A percentile compares a stretch with the other conserved stretches of the same genome.
These are phyloP conservation scores for Withania somnifera DNA, from an alignment of 305 asterid genomes.

Conservation along the genomic window DNA sequence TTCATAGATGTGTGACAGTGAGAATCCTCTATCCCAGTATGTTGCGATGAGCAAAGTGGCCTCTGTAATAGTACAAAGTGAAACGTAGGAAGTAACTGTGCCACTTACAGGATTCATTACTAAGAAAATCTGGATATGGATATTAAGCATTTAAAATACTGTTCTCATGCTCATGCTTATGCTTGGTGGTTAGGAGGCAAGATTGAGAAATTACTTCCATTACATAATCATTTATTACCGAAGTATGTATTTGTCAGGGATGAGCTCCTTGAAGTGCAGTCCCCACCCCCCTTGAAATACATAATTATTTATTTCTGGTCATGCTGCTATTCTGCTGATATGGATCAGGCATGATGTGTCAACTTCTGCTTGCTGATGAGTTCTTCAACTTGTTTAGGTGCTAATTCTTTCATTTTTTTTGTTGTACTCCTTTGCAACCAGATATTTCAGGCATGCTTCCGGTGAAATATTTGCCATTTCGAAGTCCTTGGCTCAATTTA, in stretches of 20 bases:
- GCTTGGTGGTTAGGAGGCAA: background rate
- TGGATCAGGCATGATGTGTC: background rate
- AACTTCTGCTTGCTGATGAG: background rate
- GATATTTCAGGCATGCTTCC: constrained; percentile 86
- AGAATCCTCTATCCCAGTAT: background rate
- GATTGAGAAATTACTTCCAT: background rate
- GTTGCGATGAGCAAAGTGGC: background rate
- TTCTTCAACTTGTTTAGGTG: background rate
- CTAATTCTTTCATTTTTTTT: background rate
- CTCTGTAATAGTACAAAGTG: background rate
- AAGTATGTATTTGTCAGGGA: background rate
- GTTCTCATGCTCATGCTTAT: background rate
- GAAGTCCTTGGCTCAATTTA: constrained; percentile 56
- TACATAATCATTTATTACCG: background rate
- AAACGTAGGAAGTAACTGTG: background rate
- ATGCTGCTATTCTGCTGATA: background rate
- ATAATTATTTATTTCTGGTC: no score
- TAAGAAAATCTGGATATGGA: background rate
- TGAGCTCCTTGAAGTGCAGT: background rate
- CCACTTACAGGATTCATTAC: background rate
- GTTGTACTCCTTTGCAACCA: constrained; percentile 10
- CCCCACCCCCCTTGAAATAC: background rate
- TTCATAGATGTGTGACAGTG: background rate
- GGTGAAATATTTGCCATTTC: constrained; percentile 79
- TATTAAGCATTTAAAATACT: background rate